Percentiles rank a stretch among this genome's conserved stretches.
Conservation (phyloP, 805 yeast species). For the Yamadazyma sp. region DNA sequence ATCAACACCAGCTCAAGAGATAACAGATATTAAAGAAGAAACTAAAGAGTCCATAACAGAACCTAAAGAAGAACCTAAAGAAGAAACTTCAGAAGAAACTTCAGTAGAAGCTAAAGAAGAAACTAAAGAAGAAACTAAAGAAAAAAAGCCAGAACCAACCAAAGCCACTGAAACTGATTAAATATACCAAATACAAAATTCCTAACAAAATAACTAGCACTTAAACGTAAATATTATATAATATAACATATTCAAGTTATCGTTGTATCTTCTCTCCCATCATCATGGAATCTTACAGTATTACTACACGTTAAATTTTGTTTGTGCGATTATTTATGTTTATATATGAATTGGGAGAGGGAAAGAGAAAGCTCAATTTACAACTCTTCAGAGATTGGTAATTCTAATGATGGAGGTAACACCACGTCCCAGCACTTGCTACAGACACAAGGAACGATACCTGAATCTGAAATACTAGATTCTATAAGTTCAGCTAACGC, state of each 20-base stretch:
- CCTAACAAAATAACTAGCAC: no score
- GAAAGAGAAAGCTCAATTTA: slow-evolving; percentile 1
- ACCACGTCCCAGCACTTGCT: slow-evolving; percentile 16
- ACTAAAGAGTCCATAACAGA: not conserved
- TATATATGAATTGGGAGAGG: not conserved
- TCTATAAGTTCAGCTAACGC: slow-evolving; percentile 22
- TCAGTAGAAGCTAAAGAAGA: no score
- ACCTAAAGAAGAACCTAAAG: slow-evolving; percentile 5
- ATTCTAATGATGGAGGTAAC: not conserved
- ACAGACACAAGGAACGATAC: slow-evolving; percentile 25
- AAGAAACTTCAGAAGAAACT: no score
- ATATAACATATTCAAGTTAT: no score
- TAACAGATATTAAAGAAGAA: not conserved
- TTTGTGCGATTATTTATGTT: no score
- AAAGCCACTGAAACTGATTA: not conserved
- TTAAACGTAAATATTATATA: no score
- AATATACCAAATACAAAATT: no score
- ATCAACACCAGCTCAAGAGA: not conserved
- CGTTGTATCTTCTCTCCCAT: no score
- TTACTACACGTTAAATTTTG: no score
- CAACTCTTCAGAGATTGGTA: not conserved
- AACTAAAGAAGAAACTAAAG: no score
- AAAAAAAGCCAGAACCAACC: slow-evolving; percentile 1
- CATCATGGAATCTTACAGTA: no score
- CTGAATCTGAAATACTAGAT: slow-evolving; percentile 28